Conservation (phyloP, 2,329 filamentous ascomycete species). For the Penicillium sp. region DNA sequence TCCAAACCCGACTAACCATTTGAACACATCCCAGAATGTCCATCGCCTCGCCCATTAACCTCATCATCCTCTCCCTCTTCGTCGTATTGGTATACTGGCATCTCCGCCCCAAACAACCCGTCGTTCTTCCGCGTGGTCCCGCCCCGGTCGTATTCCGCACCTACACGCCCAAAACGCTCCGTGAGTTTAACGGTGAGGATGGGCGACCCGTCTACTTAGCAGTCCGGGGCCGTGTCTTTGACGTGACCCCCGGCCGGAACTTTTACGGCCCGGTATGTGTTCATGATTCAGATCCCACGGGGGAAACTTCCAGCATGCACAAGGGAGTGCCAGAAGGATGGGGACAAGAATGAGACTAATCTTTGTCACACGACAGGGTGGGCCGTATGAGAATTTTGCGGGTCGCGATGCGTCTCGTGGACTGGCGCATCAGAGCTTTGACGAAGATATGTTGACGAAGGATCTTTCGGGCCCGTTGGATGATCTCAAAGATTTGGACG, state of each 20-base stretch:
- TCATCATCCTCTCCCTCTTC: slow-evolving; percentile 55
- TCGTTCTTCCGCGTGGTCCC: slow-evolving; percentile 49
- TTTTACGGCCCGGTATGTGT: slow-evolving; percentile 74
- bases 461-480: slow-evolving; percentile 81
- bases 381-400: slow-evolving; percentile 93
- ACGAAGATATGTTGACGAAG: slow-evolving; percentile 89
- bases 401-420: slow-evolving; percentile 85
- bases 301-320: too few species aligned
- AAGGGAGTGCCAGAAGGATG: too few species aligned
- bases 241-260: slow-evolving; percentile 77
- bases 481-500: slow-evolving; percentile 62
- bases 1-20: slow-evolving; percentile 6
- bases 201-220: slow-evolving; percentile 75
- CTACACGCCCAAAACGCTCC: slow-evolving; percentile 76
- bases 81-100: slow-evolving; percentile 53
- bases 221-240: slow-evolving; percentile 87
- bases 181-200: slow-evolving; percentile 74
- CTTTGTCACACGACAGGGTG: slow-evolving; percentile 47
- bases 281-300: too few species aligned
- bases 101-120: slow-evolving; percentile 49
- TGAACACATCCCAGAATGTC: slow-evolving; percentile 39
- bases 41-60: slow-evolving; percentile 55
- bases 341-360: too few species aligned
- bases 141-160: slow-evolving; percentile 75
- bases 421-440: slow-evolving; percentile 85